Conservation (phyloP, 805 yeast species). For the Helenozyma rhizophorensis region DNA sequence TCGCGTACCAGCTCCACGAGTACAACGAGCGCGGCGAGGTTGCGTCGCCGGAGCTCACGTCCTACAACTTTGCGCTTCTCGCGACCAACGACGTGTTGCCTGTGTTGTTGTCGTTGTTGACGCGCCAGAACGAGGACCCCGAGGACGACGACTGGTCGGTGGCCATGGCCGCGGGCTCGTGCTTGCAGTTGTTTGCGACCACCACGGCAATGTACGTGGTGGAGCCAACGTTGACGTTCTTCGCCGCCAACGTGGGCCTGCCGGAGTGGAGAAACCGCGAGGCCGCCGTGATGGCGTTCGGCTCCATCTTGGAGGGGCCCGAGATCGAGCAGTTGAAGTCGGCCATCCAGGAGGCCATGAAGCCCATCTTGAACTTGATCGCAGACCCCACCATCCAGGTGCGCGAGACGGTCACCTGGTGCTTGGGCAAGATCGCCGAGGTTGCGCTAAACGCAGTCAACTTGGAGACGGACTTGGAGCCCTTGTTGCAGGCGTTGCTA, state of each 20-base stretch:
- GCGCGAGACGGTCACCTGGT: conserved; percentile 97
- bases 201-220: conserved; percentile 83
- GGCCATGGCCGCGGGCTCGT: conserved; percentile 98
- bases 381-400: conserved; percentile 77
- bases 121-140: conserved; percentile 87
- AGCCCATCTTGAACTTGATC: conserved; percentile 71
- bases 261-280: conserved; percentile 80
- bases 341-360: conserved; percentile 77
- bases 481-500: conserved; percentile 66
- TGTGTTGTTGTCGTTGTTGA: conserved; percentile 70
- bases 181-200: conserved; percentile 90
- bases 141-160: conserved; percentile 98
- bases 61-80: conserved; percentile 77
- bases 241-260: conserved; percentile 61
- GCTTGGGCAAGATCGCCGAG: conserved; percentile 94
- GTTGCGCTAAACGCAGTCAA: conserved; percentile 74
- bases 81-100: conserved; percentile 88
- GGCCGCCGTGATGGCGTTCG: conserved; percentile 99
- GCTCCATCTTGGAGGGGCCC: conserved; percentile 94
- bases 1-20: conserved; percentile 64
- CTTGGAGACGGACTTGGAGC: conserved; percentile 58
- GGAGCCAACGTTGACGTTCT: conserved; percentile 79
- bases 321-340: conserved; percentile 62
- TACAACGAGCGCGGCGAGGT: conserved; percentile 35
- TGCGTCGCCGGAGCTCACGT: conserved; percentile 39